Percentiles rank a stretch among this genome's conserved stretches.
phyloP scores from a whole-genome alignment of 2,329 filamentous ascomycete species.

The Coniochaeta sp. region DNA sequence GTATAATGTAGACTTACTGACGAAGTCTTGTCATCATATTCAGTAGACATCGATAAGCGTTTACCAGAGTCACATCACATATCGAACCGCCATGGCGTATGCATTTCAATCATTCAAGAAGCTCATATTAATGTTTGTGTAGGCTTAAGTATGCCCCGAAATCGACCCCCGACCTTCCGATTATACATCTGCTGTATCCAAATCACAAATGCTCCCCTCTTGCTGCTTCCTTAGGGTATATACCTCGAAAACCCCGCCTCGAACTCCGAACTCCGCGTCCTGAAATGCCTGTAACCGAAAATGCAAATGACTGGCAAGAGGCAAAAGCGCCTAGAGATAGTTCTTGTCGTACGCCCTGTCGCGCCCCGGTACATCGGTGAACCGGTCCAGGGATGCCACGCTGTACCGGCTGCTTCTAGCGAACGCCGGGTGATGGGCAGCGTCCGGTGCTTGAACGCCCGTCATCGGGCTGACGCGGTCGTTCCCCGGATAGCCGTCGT shows the following conservation, averaged over 20 bases:
- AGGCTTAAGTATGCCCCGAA: too few relatives aligned
- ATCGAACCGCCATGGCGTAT: too few relatives aligned
- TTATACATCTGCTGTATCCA: too few relatives aligned
- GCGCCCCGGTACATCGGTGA: constrained; percentile 16
- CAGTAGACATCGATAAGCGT: too few relatives aligned
- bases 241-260: neutral
- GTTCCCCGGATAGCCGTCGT: constrained; percentile 15
- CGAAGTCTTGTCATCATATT: too few relatives aligned
- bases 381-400: constrained; percentile 40
- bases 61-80: too few relatives aligned
- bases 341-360: neutral
- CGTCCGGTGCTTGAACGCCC: constrained; percentile 46
- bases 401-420: constrained; percentile 37
- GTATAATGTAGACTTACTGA: too few relatives aligned
- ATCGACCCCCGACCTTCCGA: too few relatives aligned
- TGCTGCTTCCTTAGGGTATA: neutral
- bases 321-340: neutral
- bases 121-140: too few relatives aligned
- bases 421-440: constrained; percentile 49
- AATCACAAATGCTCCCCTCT: neutral
- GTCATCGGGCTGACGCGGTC: constrained; percentile 49
- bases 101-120: too few relatives aligned
- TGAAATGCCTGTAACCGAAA: neutral
- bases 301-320: neutral
- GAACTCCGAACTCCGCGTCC: neutral